Evolutionary conservation across 2,329 filamentous ascomycete species (phyloP).

Genomic region (Xylaria sp.): DNA sequence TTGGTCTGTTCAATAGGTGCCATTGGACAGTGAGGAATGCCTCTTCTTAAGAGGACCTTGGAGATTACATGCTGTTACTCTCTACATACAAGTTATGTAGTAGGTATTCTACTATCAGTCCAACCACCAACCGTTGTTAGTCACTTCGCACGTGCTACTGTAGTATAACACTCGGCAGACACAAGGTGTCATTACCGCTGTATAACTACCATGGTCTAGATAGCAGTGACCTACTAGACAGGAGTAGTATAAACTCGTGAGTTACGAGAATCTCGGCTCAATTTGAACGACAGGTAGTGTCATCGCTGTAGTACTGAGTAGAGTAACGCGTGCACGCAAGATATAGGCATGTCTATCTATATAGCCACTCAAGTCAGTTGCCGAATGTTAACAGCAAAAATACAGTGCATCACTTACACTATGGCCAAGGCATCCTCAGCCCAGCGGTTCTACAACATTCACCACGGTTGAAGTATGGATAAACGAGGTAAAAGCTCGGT

Average conservation of each 20-base stretch:
- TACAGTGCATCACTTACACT: not conserved
- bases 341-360: too few species aligned
- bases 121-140: not conserved
- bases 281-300: not conserved
- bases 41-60: not conserved
- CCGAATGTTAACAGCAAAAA: not conserved
- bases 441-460: not conserved
- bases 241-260: not conserved
- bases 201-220: too few species aligned
- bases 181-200: too few species aligned
- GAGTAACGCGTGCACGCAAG: too few species aligned
- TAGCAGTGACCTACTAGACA: too few species aligned
- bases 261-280: not conserved
- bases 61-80: not conserved
- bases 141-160: not conserved
- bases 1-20: not conserved
- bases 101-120: not conserved
- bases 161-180: too few species aligned
- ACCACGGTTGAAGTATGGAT: not conserved
- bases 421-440: conserved; percentile 10
- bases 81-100: not conserved
- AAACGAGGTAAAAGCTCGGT: not conserved
- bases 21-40: not conserved
- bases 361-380: not conserved
- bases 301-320: not conserved